Evolutionary conservation across 2,329 filamentous ascomycete species (phyloP).

Genomic region (Ophiocordyceps camponoti-leonardi): DNA sequence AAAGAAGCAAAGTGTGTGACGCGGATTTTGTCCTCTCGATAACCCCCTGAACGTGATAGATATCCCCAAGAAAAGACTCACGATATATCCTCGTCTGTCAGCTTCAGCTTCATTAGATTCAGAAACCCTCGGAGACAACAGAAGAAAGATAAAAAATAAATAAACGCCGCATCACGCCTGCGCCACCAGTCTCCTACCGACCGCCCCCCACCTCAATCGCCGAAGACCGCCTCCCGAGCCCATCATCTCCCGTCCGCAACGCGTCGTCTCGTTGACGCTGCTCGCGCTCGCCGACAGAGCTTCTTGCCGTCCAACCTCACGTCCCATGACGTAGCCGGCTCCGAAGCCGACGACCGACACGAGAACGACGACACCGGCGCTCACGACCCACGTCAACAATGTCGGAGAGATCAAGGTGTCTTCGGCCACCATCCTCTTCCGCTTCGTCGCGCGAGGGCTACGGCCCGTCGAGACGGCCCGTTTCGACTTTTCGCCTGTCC

Average conservation of each 20-base stretch:
- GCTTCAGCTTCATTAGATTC: background rate
- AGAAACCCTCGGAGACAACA: background rate
- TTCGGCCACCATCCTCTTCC: slow-evolving; percentile 32
- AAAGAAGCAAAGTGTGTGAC: background rate
- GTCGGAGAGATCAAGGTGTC: slow-evolving; percentile 37
- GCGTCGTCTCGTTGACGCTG: slow-evolving; percentile 26
- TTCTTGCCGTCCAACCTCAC: slow-evolving; percentile 48
- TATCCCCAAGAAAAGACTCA: background rate
- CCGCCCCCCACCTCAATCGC: slow-evolving; percentile 35
- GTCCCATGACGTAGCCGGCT: slow-evolving; percentile 49
- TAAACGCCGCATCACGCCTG: slow-evolving; percentile 7
- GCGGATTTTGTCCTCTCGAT: background rate
- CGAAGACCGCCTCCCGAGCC: slow-evolving; percentile 31
- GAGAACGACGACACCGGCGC: slow-evolving; percentile 49
- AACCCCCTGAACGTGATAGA: background rate
- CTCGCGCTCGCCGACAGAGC: slow-evolving; percentile 23
- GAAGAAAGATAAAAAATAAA: background rate
- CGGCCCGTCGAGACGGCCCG: slow-evolving; percentile 24
- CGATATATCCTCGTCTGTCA: background rate
- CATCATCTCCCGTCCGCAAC: slow-evolving; percentile 36
- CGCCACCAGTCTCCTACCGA: slow-evolving; percentile 32
- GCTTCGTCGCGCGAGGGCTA: slow-evolving; percentile 33
- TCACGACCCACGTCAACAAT: slow-evolving; percentile 46
- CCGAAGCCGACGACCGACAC: slow-evolving; percentile 53
- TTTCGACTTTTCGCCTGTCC: slow-evolving; percentile 28